These are phyloP conservation scores for Myxozyma kluyveri DNA, from an alignment of 805 yeast species.

Conservation along the genomic window DNA sequence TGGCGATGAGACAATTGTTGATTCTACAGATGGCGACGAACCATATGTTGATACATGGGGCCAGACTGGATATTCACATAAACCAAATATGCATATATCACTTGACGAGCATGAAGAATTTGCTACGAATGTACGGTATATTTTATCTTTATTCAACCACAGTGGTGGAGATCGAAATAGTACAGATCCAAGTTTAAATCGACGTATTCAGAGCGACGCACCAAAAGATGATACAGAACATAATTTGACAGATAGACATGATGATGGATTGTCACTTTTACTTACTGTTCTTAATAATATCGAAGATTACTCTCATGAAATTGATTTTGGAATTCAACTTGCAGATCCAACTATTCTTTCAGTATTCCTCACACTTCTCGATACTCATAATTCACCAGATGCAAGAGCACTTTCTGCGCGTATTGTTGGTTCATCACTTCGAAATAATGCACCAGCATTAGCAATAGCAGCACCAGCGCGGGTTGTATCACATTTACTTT, in stretches of 20 bases:
- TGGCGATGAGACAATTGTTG: not conserved
- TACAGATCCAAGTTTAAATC: not conserved
- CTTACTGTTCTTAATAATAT: conserved; percentile 34
- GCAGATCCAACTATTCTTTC: conserved; percentile 35
- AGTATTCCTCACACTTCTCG: conserved; percentile 22
- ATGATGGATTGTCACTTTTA: conserved; percentile 1
- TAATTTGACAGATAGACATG: no score
- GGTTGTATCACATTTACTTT: conserved; percentile 18
- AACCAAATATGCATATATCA: conserved; percentile 26
- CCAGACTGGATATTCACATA: conserved; percentile 19
- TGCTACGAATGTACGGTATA: conserved; percentile 10
- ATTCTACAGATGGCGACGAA: conserved; percentile 2
- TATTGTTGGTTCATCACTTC: conserved; percentile 61
- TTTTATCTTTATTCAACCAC: conserved; percentile 1
- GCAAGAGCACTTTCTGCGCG: conserved; percentile 54
- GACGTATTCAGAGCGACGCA: not conserved
- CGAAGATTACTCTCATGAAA: conserved; percentile 58
- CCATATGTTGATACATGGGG: conserved; percentile 8
- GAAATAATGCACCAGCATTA: conserved; percentile 70
- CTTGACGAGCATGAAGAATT: conserved; percentile 24
- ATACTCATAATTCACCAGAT: conserved; percentile 22
- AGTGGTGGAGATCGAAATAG: not conserved
- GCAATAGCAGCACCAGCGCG: conserved; percentile 29
- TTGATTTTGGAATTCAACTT: conserved; percentile 54
- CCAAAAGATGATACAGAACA: not conserved